These are phyloP conservation scores for Sicyos edulis DNA, from an alignment of 306 rosid species.

Conservation along the genomic window DNA sequence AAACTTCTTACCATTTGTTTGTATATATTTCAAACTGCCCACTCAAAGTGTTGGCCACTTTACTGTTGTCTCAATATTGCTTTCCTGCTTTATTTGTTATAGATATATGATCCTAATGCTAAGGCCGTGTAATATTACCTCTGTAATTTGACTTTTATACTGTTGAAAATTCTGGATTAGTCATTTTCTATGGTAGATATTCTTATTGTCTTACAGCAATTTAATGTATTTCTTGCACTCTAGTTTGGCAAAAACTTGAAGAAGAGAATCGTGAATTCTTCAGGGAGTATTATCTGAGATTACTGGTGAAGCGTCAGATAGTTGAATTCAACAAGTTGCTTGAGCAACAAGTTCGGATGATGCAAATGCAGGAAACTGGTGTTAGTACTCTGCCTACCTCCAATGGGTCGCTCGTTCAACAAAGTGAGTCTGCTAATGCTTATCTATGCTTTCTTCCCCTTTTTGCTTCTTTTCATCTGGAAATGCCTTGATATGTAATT, in stretches of 20 bases:
- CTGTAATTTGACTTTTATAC: background rate
- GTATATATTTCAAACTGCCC: background rate
- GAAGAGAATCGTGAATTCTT: slow-evolving; percentile 89
- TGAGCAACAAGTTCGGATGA: slow-evolving; percentile 58
- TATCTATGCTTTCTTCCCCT: background rate
- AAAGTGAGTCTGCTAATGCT: slow-evolving; percentile 35
- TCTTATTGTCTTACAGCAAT: slow-evolving; percentile 2
- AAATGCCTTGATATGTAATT: background rate
- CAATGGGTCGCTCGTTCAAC: slow-evolving; percentile 57
- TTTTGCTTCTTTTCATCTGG: background rate
- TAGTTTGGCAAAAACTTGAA: slow-evolving; percentile 96
- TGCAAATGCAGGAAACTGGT: slow-evolving; percentile 47
- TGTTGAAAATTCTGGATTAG: background rate
- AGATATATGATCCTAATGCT: background rate
- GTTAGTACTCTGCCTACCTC: slow-evolving; percentile 29
- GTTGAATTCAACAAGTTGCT: slow-evolving; percentile 73
- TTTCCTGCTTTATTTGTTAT: background rate
- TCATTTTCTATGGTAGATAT: background rate
- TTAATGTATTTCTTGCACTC: slow-evolving; percentile 25
- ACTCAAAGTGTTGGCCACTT: background rate
- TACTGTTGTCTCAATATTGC: background rate
- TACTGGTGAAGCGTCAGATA: slow-evolving; percentile 81
- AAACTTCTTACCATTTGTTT: background rate
- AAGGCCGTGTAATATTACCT: background rate
- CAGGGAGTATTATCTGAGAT: slow-evolving; percentile 75